Conservation (phyloP, 345 rosid species). For the Eucalyptus regnans region DNA sequence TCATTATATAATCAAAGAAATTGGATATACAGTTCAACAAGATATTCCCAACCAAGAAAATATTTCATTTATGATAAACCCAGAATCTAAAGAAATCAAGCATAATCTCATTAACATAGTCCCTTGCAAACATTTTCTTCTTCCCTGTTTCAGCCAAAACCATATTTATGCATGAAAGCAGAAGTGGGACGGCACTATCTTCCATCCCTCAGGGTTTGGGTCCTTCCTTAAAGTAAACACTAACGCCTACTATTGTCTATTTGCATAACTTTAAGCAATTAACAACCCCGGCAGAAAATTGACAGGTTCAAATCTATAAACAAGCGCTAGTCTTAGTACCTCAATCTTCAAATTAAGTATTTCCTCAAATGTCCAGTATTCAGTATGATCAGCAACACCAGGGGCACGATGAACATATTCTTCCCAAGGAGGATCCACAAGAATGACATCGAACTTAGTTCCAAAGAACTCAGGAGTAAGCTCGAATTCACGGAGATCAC, state of each 20-base stretch:
- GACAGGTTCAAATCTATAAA: neutral
- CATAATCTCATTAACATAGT: neutral
- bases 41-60: neutral
- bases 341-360: constrained; percentile 89
- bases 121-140: neutral
- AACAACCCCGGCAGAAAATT: neutral
- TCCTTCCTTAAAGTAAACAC: neutral
- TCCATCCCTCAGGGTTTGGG: neutral
- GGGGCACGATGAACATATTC: constrained; percentile 99
- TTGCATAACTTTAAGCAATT: neutral
- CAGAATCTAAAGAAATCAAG: neutral
- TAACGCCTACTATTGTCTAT: neutral
- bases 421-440: constrained; percentile 99
- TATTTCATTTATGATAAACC: neutral
- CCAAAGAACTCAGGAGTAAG: constrained; percentile 88
- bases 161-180: neutral
- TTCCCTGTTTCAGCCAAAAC: neutral
- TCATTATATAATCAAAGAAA: neutral
- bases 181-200: neutral
- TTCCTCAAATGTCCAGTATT: constrained; percentile 97
- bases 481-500: constrained; percentile 77
- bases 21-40: neutral
- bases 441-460: constrained; percentile 96
- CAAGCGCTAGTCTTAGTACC: constrained; percentile 22
- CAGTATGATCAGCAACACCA: constrained; percentile 94